A percentile compares a stretch with the other conserved stretches of the same genome.
phyloP scores from a whole-genome alignment of 192 early-diverging fungal species.

The Neocallimastix lanati region DNA sequence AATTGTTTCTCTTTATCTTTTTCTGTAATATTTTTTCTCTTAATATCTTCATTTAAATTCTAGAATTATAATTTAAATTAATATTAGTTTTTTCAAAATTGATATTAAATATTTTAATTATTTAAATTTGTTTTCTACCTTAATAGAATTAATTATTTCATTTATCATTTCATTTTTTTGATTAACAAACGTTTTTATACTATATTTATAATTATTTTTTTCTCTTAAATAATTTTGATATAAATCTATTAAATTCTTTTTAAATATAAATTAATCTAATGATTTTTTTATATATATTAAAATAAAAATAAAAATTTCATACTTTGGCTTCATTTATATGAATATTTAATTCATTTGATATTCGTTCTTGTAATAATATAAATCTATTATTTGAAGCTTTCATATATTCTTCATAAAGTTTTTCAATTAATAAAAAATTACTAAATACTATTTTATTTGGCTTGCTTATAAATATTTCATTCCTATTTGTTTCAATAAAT shows the following conservation, averaged over 20 bases:
- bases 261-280: no score
- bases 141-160: not conserved
- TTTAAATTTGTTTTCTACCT: not conserved
- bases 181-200: not conserved
- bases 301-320: no score
- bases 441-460: not conserved
- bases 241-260: not conserved
- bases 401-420: not conserved
- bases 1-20: not conserved
- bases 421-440: not conserved
- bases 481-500: not conserved
- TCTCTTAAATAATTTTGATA: not conserved
- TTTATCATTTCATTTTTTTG: not conserved
- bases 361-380: not conserved
- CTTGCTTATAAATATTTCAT: not conserved
- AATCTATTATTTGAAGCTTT: not conserved
- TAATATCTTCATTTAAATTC: not conserved
- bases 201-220: not conserved
- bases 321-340: not conserved
- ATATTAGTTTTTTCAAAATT: no score
- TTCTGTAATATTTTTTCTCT: not conserved
- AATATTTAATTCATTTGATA: not conserved
- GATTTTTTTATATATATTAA: no score
- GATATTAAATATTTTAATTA: no score
- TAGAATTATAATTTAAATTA: no score